These are phyloP conservation scores for Saccharum hybrid DNA, from an alignment of 202 grass and related monocot species.

Conservation along the genomic window DNA sequence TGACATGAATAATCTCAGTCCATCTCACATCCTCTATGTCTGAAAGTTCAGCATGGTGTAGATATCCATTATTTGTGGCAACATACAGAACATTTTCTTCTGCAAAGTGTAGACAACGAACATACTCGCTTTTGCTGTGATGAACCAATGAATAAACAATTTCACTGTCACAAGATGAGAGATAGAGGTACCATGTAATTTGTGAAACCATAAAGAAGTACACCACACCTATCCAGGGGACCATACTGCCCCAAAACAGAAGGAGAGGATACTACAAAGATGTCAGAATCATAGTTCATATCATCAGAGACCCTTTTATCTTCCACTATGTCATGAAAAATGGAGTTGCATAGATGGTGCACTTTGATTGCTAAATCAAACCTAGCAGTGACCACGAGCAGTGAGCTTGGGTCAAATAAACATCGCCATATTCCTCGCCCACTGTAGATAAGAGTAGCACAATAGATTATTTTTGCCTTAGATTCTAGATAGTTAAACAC, in stretches of 20 bases:
- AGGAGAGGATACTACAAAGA: slow-evolving; percentile 64
- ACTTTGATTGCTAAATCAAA: slow-evolving; percentile 97
- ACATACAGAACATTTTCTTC: slow-evolving; percentile 77
- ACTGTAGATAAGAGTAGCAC: slow-evolving; percentile 44
- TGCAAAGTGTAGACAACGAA: slow-evolving; percentile 76
- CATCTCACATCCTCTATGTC: slow-evolving; percentile 59
- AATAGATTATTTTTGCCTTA: slow-evolving; percentile 25
- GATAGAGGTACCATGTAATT: slow-evolving; percentile 34
- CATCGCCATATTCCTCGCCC: slow-evolving; percentile 90
- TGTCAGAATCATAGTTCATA: slow-evolving; percentile 44
- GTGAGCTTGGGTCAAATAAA: slow-evolving; percentile 86
- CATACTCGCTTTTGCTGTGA: slow-evolving; percentile 96
- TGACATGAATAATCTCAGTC: slow-evolving; percentile 68
- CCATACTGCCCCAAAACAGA: slow-evolving; percentile 56
- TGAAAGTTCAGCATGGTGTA: slow-evolving; percentile 70
- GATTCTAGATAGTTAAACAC: slow-evolving; percentile 5
- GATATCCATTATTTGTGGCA: slow-evolving; percentile 85
- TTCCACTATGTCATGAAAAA: slow-evolving; percentile 48
- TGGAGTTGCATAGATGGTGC: slow-evolving; percentile 56
- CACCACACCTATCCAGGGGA: slow-evolving; percentile 72
- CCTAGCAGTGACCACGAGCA: slow-evolving; percentile 71
- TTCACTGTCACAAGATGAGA: slow-evolving; percentile 33
- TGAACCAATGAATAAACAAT: slow-evolving; percentile 46
- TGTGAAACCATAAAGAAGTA: slow-evolving; percentile 42
- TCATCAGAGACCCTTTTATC: slow-evolving; percentile 23